phyloP scores from a whole-genome alignment of 331 rosid genomes.

The Dryas integrifolia region DNA sequence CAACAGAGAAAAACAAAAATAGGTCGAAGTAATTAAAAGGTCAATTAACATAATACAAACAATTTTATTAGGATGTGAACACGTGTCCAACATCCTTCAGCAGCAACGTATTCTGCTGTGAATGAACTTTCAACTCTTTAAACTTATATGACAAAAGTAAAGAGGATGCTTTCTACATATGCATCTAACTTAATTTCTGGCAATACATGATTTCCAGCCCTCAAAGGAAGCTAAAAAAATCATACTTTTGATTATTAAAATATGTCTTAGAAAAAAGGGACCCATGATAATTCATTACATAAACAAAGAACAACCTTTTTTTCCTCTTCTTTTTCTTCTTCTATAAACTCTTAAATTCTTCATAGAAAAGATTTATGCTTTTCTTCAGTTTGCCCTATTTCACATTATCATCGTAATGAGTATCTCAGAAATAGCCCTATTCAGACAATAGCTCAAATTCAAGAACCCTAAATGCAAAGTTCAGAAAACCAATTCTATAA shows the following conservation, averaged over 20 bases:
- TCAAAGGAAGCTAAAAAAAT: not conserved
- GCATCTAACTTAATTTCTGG: not conserved
- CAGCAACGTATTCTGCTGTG: not conserved
- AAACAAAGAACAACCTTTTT: not conserved
- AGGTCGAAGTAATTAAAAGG: not conserved
- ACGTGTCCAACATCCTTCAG: not conserved
- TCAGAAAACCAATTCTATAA: not conserved
- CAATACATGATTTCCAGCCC: not conserved
- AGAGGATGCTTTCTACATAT: not conserved
- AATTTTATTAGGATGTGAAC: not conserved
- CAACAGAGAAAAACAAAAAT: not conserved
- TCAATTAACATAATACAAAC: not conserved
- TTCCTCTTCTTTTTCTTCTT: not conserved
- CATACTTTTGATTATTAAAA: not conserved
- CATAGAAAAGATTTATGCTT: not conserved
- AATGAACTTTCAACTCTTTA: not conserved
- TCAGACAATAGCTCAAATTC: not conserved
- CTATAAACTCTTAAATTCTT: not conserved
- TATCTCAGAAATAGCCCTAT: constrained; percentile 1
- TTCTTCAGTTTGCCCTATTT: not conserved
- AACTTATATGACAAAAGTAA: not conserved
- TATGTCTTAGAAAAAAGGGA: not conserved
- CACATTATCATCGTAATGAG: not conserved
- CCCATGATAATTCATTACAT: not conserved
- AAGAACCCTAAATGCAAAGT: constrained; percentile 8